Percentiles rank a stretch among this genome's conserved stretches.
phyloP scores from a whole-genome alignment of 2,329 filamentous ascomycete species.

The Pyricularia sp. region DNA sequence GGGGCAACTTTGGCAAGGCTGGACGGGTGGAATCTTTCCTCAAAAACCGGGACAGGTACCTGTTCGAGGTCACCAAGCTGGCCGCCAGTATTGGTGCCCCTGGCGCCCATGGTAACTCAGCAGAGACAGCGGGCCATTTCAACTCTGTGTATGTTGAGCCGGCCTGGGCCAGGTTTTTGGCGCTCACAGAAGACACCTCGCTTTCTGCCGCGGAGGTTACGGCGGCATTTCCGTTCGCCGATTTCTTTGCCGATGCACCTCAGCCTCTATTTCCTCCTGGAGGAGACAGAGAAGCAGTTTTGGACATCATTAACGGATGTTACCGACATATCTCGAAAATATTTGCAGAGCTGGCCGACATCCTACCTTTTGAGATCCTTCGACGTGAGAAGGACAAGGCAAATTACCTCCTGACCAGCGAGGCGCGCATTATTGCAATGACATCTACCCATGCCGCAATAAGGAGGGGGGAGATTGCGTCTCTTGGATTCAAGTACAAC shows the following conservation, averaged over 20 bases:
- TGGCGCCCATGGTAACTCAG: constrained; percentile 91
- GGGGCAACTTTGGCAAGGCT: constrained; percentile 84
- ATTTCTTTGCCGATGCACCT: constrained; percentile 79
- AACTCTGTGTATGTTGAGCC: constrained; percentile 85
- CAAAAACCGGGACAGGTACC: constrained; percentile 69
- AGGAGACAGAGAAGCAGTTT: constrained; percentile 52
- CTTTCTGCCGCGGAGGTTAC: constrained; percentile 53
- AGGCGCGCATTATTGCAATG: constrained; percentile 98
- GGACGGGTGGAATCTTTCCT: constrained; percentile 93
- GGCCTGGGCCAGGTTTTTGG: constrained; percentile 78
- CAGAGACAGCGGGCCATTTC: constrained; percentile 96
- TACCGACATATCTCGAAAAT: constrained; percentile 83
- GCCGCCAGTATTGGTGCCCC: constrained; percentile 78
- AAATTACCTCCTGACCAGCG: constrained; percentile 89
- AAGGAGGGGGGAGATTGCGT: constrained; percentile 79
- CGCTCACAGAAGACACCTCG: constrained; percentile 47
- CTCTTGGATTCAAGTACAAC: constrained; percentile 92
- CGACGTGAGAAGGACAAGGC: constrained; percentile 83
- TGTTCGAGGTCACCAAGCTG: constrained; percentile 77
- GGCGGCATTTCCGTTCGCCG: constrained; percentile 74
- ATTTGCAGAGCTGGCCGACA: constrained; percentile 86
- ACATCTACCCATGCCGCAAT: constrained; percentile 97
- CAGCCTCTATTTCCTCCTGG: constrained; percentile 71
- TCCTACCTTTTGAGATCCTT: constrained; percentile 89
- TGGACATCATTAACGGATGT: constrained; percentile 77